A percentile compares a stretch with the other conserved stretches of the same genome.
These are phyloP conservation scores for Candida railenensis DNA, from an alignment of 805 yeast species.

Conservation along the genomic window DNA sequence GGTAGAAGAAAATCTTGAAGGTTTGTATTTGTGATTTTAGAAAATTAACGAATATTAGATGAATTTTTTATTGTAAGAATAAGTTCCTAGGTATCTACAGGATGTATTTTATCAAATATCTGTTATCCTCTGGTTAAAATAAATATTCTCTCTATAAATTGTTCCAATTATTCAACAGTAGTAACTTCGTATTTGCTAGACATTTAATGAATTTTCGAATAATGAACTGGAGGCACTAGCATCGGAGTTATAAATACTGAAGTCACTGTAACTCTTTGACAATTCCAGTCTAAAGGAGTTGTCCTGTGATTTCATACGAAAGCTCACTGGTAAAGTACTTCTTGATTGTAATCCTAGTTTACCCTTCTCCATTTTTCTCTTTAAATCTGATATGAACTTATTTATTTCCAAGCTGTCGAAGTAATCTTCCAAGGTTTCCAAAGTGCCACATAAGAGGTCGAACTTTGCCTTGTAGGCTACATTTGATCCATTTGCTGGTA, in stretches of 20 bases:
- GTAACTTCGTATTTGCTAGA: too few relatives aligned
- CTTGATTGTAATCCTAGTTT: neutral
- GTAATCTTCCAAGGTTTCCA: slow-evolving; percentile 2
- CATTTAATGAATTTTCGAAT: neutral
- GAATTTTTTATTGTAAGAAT: too few relatives aligned
- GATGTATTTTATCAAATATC: too few relatives aligned
- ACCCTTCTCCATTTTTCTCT: neutral
- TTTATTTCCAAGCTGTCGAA: neutral
- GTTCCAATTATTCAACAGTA: neutral
- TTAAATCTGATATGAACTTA: slow-evolving; percentile 3
- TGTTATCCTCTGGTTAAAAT: too few relatives aligned
- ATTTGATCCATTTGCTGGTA: neutral
- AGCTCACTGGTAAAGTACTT: neutral
- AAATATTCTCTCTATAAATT: neutral
- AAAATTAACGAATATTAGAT: neutral
- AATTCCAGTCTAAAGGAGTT: neutral
- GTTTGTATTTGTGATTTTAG: slow-evolving; percentile 71
- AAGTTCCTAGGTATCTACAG: too few relatives aligned
- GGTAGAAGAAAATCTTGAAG: slow-evolving; percentile 94
- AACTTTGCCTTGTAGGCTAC: neutral
- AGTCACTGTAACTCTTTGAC: slow-evolving; percentile 5
- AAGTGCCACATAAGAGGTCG: neutral
- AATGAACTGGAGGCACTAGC: slow-evolving; percentile 1
- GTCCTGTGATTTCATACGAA: neutral
- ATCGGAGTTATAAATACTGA: slow-evolving; percentile 5